Base-by-base conservation (phyloP, 1,284 basidiomycete genomes). In the Microbotryum silenes-acaulis region DNA sequence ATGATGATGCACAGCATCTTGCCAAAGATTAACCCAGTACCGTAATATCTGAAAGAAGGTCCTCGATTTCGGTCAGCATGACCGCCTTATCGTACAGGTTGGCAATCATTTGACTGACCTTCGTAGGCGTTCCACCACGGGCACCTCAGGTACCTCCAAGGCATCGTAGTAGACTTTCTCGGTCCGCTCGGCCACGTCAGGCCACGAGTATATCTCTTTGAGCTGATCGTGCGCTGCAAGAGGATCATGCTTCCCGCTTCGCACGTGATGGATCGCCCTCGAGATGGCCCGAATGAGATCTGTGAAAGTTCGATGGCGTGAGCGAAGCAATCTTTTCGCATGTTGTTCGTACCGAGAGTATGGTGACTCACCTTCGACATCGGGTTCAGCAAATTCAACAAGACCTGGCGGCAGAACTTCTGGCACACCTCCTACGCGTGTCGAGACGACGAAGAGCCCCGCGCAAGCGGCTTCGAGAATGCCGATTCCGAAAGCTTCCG, bases 381-480 rank as follows among this genome's bases (percentile, higher is more conserved):
- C 88, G 0, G 93, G 91, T 60, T 85, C 83, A 0, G 92, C 89
- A 70, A 97, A 96, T 44, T 89, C 90, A 61, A 97, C 89, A 88
- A 97, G 89, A 67, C 92, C 88, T 53, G 85, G 79, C 0, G 96
- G 96, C 21, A 99, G 78, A 60, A 97, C 88, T 76, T 99, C 96
- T 0, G 96, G 92, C 0, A 97, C 88, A 2, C 96, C 94, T 0
- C 96, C 94, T 0, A 99, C 94, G 42, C 85, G 82, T 0, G 94
- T 98, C 20, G 87, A 87, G 44, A 98, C 96, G 46, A 97, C 88
- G 72, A 96, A 94, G 10, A 98, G 79, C 0, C 96, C 96, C 0
- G 90, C 84, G 68, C 88, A 93, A 0, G 96, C 96, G 0, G 96
- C 96, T 79, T 99, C 96, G 54, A 98, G 82, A 68, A 96, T 91